Evolutionary conservation across 306 rosid genomes (phyloP).

Genomic region (Fagus sylvatica): DNA sequence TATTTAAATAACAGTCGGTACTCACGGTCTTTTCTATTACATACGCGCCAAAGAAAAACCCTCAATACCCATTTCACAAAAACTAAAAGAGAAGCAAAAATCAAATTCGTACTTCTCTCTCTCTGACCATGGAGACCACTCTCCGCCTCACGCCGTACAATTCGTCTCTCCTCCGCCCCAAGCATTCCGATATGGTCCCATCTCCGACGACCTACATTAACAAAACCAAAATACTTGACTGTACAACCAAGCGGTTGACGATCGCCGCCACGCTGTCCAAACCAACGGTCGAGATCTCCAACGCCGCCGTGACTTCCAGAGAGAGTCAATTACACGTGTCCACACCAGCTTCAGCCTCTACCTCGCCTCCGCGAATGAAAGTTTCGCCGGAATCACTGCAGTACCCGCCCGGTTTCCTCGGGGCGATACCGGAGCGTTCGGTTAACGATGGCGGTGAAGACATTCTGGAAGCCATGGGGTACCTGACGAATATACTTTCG

Average conservation of each 20-base stretch:
- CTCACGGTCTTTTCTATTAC: no score
- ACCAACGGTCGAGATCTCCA: slow-evolving; percentile 23
- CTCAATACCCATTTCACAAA: no score
- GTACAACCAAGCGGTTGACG: slow-evolving; percentile 16
- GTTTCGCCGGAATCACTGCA: slow-evolving; percentile 56
- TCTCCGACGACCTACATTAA: background rate
- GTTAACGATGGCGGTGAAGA: slow-evolving; percentile 16
- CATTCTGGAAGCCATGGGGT: slow-evolving; percentile 49
- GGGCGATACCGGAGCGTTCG: slow-evolving; percentile 58
- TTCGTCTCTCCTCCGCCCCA: slow-evolving; percentile 25
- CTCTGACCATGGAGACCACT: slow-evolving; percentile 46
- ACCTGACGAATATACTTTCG: slow-evolving; percentile 72
- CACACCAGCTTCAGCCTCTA: background rate
- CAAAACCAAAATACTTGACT: background rate
- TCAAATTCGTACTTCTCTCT: background rate
- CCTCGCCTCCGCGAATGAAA: slow-evolving; percentile 21
- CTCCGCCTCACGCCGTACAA: slow-evolving; percentile 34
- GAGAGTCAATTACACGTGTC: slow-evolving; percentile 17
- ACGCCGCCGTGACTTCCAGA: slow-evolving; percentile 9
- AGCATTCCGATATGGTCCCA: background rate
- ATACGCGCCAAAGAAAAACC: no score
- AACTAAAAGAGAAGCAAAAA: no score
- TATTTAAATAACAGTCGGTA: no score
- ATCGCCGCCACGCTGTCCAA: slow-evolving; percentile 52
- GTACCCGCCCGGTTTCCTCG: slow-evolving; percentile 77